Conservation (phyloP, 169 alveolate species). For the Babesia gibsoni region DNA sequence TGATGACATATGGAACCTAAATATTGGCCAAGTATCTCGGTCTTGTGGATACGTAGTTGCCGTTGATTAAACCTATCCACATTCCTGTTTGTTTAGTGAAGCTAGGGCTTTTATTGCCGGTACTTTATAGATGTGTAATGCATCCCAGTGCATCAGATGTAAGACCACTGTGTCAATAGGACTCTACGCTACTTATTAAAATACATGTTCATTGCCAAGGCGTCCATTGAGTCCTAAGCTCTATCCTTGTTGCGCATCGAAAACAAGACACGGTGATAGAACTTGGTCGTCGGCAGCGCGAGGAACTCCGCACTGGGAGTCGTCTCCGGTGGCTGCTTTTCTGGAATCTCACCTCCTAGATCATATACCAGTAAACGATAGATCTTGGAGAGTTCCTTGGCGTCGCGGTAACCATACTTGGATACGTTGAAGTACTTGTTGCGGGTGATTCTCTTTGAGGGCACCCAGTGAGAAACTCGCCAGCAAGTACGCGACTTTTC, state of each 20-base stretch:
- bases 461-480: slow-evolving; percentile 66
- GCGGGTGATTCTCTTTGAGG: slow-evolving; percentile 58
- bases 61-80: too few relatives aligned
- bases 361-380: slow-evolving; percentile 40
- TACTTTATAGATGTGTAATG: neutral
- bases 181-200: neutral
- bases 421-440: slow-evolving; percentile 63
- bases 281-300: slow-evolving; percentile 40
- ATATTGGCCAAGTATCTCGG: too few relatives aligned
- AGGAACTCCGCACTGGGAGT: slow-evolving; percentile 32
- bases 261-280: slow-evolving; percentile 35
- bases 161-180: neutral
- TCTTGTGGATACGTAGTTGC: too few relatives aligned
- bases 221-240: neutral
- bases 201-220: neutral
- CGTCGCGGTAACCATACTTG: slow-evolving; percentile 64
- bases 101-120: too few relatives aligned
- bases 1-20: too few relatives aligned
- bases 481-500: slow-evolving; percentile 60
- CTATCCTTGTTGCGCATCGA: slow-evolving; percentile 30
- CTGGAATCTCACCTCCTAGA: slow-evolving; percentile 61
- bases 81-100: too few relatives aligned
- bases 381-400: slow-evolving; percentile 48
- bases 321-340: neutral
- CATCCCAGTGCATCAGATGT: slow-evolving; percentile 21